Evolutionary conservation across 441 rosid genomes (phyloP).

Genomic region (Caryocar brasiliense): DNA sequence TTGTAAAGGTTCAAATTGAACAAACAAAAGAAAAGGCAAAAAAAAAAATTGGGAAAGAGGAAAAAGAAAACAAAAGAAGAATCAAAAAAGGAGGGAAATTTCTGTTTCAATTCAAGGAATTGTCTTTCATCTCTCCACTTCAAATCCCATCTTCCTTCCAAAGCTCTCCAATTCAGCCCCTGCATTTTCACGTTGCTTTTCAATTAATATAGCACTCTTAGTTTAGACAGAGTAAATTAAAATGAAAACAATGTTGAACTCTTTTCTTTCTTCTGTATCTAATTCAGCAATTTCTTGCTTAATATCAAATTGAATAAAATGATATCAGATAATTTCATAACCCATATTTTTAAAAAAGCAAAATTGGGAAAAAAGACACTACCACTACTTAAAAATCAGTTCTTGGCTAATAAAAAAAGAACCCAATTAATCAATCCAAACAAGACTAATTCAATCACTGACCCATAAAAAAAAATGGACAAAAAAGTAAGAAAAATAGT

Average conservation of each 20-base stretch:
- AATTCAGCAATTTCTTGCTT: no score
- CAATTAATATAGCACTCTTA: neutral
- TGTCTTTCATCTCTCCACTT: conserved; percentile 32
- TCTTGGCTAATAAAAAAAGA: no score
- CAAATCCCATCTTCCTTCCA: conserved; percentile 45
- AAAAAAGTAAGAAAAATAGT: neutral
- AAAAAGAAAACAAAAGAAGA: neutral
- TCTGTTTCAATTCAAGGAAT: conserved; percentile 10
- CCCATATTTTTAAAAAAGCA: no score
- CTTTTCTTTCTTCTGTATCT: no score
- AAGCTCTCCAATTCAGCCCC: conserved; percentile 23
- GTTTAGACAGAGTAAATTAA: no score
- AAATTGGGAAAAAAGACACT: no score
- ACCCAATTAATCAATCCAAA: neutral
- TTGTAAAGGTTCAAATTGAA: conserved; percentile 14
- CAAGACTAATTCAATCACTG: neutral
- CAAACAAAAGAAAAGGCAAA: neutral
- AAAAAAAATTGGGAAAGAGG: no score
- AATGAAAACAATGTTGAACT: no score
- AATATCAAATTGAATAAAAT: no score
- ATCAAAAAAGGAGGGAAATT: conserved; percentile 8
- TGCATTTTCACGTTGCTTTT: conserved; percentile 10
- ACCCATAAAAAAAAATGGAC: neutral
- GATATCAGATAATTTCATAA: no score
- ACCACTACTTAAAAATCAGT: no score